Base-by-base conservation (phyloP, 176 grass and related monocot species). In the Paspalum vaginatum region DNA sequence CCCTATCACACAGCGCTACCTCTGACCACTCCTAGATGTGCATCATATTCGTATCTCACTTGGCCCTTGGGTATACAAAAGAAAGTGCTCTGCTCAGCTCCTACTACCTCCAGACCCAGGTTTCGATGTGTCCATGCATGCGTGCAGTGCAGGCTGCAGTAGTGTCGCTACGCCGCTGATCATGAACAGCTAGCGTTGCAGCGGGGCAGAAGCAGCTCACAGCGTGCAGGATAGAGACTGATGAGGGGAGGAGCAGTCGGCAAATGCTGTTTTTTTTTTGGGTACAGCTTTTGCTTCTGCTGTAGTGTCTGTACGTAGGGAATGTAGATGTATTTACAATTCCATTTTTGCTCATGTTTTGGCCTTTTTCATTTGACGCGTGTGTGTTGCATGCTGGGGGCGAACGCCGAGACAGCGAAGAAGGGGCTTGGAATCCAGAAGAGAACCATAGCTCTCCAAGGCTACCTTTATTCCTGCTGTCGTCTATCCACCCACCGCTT, bases 111-210 rank as follows among this genome's bases (percentile, higher is more conserved):
- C 43, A 46, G 57, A 12, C 45, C n/a, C 32, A 60, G 83, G 74
- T 60, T 38, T 78, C 74, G 50, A 53, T 55, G 75, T 39, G 75
- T 39, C 72, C 75, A 58, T 65, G 67, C 70, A 70, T 66, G 25
- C 68, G 14, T 15, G 45, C 44, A 40, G 41, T 15, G 21, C 67
- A 25, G 42, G 42, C 65, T 15, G 75, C 64, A 70, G 74, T 11
- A 16, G 75, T 74, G 40, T 57, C 8, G 67, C 67, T 70, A 63
- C 66, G 48, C 64, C 46, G 63, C 86, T 68, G 75, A 73, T 73
- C 74, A 43, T 67, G 75, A 63, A 69, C 68, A 62, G 41, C 53
- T 32, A 32, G 27, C 21, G 57, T 4, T 32, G 74, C 55, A 18
- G 42, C 22, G 42, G 17, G 8, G 41, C 58, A 25, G 77, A 42